A percentile compares a stretch with the other conserved stretches of the same genome.
phyloP scores from a whole-genome alignment of 108 stramenopile species.

The Pseudonitzschia multistriata region DNA sequence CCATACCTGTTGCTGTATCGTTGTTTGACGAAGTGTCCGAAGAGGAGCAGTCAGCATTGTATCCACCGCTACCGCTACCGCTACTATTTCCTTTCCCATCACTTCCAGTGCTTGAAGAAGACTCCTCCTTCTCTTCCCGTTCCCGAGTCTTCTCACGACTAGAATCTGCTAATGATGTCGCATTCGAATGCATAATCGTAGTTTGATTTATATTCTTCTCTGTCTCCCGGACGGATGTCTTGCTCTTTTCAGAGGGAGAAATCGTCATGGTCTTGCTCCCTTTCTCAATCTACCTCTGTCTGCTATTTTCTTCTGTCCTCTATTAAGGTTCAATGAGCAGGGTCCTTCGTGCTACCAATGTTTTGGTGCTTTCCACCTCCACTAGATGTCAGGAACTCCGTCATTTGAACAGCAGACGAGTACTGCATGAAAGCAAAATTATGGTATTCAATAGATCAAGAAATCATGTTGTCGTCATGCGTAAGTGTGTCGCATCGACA shows the following conservation, averaged over 20 bases:
- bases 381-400: no score
- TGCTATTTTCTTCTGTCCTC: neutral
- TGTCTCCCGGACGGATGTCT: neutral
- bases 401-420: no score
- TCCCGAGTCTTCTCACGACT: neutral
- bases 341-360: neutral
- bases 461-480: neutral
- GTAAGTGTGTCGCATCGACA: neutral
- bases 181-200: no score
- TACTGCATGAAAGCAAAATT: no score
- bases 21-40: conserved; percentile 32
- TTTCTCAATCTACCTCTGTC: no score
- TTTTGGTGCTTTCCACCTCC: no score
- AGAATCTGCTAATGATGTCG: neutral
- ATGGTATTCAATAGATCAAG: no score
- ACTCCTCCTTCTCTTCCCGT: conserved; percentile 19
- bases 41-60: conserved; percentile 37
- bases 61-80: conserved; percentile 33
- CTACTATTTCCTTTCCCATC: conserved; percentile 23
- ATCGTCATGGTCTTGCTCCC: neutral
- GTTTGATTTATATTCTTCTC: neutral
- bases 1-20: neutral
- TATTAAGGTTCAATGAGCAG: neutral
- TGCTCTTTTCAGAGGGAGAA: neutral
- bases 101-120: conserved; percentile 22